phyloP scores from a whole-genome alignment of 169 alveolate genomes.

The Cryptosporidium andersoni region DNA sequence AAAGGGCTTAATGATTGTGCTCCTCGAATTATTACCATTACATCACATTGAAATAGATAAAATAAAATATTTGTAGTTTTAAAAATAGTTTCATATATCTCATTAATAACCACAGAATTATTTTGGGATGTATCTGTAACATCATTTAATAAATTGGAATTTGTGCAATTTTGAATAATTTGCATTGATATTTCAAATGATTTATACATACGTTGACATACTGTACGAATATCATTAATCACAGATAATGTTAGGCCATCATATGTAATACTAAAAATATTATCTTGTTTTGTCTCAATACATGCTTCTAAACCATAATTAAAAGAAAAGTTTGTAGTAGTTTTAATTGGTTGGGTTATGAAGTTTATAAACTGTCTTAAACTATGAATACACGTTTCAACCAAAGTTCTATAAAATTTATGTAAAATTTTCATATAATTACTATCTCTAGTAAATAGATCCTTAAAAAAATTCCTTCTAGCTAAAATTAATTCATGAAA shows the following conservation, averaged over 20 bases:
- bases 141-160: not conserved
- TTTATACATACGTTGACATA: slow-evolving; percentile 18
- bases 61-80: not conserved
- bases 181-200: not conserved
- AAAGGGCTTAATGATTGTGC: too few species aligned
- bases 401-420: not conserved
- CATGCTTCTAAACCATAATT: slow-evolving; percentile 24
- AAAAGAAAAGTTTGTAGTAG: slow-evolving; percentile 27
- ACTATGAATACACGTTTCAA: slow-evolving; percentile 7
- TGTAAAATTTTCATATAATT: not conserved
- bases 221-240: slow-evolving; percentile 17
- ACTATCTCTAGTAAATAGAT: not conserved
- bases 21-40: not conserved
- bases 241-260: slow-evolving; percentile 25
- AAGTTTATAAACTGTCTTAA: slow-evolving; percentile 10
- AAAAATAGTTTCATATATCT: not conserved
- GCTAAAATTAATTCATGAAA: slow-evolving; percentile 19
- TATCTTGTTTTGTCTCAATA: slow-evolving; percentile 14
- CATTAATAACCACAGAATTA: not conserved
- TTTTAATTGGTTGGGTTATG: slow-evolving; percentile 12
- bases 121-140: not conserved
- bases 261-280: slow-evolving; percentile 19
- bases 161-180: not conserved
- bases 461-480: slow-evolving; percentile 3
- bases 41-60: not conserved